These are phyloP conservation scores for Trifolium pratense DNA, from an alignment of 306 rosid genomes.

Conservation along the genomic window DNA sequence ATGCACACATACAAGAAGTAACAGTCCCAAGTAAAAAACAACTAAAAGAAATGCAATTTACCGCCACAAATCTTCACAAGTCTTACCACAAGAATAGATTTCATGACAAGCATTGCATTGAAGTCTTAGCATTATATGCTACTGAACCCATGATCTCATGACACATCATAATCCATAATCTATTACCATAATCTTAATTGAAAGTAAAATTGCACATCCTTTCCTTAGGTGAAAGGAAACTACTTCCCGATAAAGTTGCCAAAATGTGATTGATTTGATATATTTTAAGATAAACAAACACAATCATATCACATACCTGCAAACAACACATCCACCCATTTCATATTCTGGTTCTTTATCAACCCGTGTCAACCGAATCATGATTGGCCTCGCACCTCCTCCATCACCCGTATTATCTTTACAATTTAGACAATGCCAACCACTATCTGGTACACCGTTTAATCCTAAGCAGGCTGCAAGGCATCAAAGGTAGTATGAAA, in stretches of 20 bases:
- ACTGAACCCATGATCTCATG: slow-evolving; percentile 27
- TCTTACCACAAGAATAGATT: slow-evolving; percentile 16
- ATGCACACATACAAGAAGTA: neutral
- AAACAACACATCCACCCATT: slow-evolving; percentile 97
- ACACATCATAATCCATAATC: neutral
- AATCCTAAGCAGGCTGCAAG: slow-evolving; percentile 87
- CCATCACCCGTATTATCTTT: slow-evolving; percentile 68
- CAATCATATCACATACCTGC: slow-evolving; percentile 69
- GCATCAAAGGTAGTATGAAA: slow-evolving; percentile 8
- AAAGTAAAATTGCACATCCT: slow-evolving; percentile 8
- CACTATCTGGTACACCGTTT: slow-evolving; percentile 63
- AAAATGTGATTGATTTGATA: slow-evolving; percentile 3
- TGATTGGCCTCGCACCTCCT: slow-evolving; percentile 73
- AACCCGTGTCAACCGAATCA: slow-evolving; percentile 82
- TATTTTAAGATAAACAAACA: slow-evolving; percentile 37
- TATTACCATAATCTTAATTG: slow-evolving; percentile 32
- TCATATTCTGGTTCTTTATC: slow-evolving; percentile 84
- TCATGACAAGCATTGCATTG: slow-evolving; percentile 24
- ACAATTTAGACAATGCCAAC: slow-evolving; percentile 90
- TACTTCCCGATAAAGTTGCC: neutral
- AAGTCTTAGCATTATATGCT: slow-evolving; percentile 31
- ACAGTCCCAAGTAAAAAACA: slow-evolving; percentile 12
- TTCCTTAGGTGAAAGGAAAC: slow-evolving; percentile 4
- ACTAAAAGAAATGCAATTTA: neutral
- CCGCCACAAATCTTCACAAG: neutral